Evolutionary conservation across 345 rosid species (phyloP).

Genomic region (Salix dunnii): DNA sequence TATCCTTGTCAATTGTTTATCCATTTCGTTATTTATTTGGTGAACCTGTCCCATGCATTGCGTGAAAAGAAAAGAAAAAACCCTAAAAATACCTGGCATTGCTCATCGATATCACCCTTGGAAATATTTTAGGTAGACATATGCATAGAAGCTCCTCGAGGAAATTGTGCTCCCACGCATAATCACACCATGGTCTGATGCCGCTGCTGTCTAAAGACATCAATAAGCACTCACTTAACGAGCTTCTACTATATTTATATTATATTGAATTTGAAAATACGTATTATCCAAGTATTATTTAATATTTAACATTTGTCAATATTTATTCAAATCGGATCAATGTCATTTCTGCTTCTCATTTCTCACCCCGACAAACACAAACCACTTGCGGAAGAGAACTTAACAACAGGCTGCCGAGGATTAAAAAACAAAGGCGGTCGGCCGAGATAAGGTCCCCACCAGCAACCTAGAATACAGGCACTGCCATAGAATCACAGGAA

Average conservation of each 20-base stretch:
- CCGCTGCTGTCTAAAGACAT: too few relatives aligned
- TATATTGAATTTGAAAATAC: too few relatives aligned
- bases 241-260: too few relatives aligned
- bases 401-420: conserved; percentile 31
- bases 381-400: background rate
- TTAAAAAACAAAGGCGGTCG: too few relatives aligned
- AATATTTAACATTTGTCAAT: too few relatives aligned
- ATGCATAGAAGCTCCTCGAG: too few relatives aligned
- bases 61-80: background rate
- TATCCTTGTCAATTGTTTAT: background rate
- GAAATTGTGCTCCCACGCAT: background rate
- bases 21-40: background rate
- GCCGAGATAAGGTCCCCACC: conserved; percentile 21
- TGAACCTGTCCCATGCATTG: background rate
- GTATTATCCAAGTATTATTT: too few relatives aligned
- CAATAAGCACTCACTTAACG: too few relatives aligned
- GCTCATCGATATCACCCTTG: background rate
- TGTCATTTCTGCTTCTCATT: background rate
- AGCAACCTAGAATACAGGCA: conserved; percentile 7
- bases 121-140: background rate
- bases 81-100: background rate
- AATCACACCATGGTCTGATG: background rate
- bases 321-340: too few relatives aligned
- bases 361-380: background rate
- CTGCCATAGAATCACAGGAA: conserved; percentile 19